A percentile compares a stretch with the other conserved stretches of the same genome.
These are phyloP conservation scores for Penicillium expansum DNA, from an alignment of 2,329 filamentous ascomycete species.

Conservation along the genomic window DNA sequence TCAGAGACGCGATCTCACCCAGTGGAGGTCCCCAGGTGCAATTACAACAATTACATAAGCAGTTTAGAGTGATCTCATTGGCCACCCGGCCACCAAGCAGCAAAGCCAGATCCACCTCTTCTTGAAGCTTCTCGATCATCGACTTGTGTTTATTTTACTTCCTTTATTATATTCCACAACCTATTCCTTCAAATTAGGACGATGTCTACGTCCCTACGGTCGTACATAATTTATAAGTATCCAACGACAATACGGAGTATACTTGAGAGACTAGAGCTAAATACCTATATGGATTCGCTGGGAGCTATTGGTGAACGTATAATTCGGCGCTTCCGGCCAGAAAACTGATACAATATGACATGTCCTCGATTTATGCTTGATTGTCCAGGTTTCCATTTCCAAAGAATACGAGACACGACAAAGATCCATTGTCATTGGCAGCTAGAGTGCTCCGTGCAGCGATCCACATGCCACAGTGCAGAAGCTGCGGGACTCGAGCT, in stretches of 20 bases:
- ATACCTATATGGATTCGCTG: neutral
- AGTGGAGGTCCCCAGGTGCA: neutral
- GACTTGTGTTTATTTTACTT: neutral
- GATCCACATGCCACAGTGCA: neutral
- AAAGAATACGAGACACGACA: neutral
- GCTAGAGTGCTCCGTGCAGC: neutral
- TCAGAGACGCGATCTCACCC: neutral
- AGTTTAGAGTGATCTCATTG: neutral
- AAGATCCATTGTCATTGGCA: neutral
- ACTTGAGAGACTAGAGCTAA: neutral
- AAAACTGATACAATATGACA: neutral
- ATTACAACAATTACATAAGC: slow-evolving; percentile 3
- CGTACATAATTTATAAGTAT: neutral
- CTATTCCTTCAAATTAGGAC: neutral
- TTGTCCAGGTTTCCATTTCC: neutral
- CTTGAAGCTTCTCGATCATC: neutral
- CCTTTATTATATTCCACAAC: neutral
- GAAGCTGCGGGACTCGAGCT: neutral
- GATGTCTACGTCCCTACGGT: neutral
- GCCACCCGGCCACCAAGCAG: neutral
- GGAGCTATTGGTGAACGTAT: neutral
- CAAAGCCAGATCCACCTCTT: neutral
- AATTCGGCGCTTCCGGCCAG: neutral
- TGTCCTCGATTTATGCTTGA: neutral
- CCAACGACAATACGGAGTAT: neutral